phyloP scores from a whole-genome alignment of 768 basidiomycete species.

The Podaxis rugospora region DNA sequence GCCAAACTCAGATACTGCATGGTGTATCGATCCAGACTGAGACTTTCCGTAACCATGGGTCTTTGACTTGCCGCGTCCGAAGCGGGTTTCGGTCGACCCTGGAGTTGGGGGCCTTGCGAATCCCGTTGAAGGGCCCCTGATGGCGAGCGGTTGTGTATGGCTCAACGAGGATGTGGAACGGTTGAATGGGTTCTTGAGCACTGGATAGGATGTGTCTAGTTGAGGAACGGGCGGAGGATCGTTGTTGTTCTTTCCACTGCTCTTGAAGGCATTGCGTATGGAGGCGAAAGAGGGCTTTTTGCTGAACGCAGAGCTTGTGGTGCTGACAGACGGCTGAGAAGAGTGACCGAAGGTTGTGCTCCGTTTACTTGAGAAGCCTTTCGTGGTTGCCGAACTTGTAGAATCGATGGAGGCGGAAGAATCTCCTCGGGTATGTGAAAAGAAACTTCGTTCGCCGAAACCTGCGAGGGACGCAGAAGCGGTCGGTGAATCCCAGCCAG shows the following conservation, averaged over 20 bases:
- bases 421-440: constrained; percentile 72
- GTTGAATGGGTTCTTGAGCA: constrained; percentile 78
- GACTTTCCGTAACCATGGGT: constrained; percentile 65
- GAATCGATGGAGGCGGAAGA: constrained; percentile 80
- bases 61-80: constrained; percentile 39
- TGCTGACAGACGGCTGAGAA: constrained; percentile 66
- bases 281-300: constrained; percentile 87
- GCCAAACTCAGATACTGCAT: constrained; percentile 58
- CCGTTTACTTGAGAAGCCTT: constrained; percentile 37
- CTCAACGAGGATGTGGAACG: constrained; percentile 74
- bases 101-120: constrained; percentile 61
- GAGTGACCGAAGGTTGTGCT: constrained; percentile 63
- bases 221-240: constrained; percentile 57
- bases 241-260: constrained; percentile 51
- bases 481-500: constrained; percentile 67
- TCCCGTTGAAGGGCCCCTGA: constrained; percentile 26
- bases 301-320: constrained; percentile 53
- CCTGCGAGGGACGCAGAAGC: constrained; percentile 49
- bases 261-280: constrained; percentile 83
- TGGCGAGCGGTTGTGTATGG: constrained; percentile 35
- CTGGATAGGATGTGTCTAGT: constrained; percentile 67
- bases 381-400: constrained; percentile 51
- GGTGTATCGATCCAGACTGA: constrained; percentile 69
- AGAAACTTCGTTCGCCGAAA: constrained; percentile 55
- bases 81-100: constrained; percentile 39